Evolutionary conservation across 2,329 filamentous ascomycete genomes (phyloP).

Genomic region (Graphiopsis chlorocephala): DNA sequence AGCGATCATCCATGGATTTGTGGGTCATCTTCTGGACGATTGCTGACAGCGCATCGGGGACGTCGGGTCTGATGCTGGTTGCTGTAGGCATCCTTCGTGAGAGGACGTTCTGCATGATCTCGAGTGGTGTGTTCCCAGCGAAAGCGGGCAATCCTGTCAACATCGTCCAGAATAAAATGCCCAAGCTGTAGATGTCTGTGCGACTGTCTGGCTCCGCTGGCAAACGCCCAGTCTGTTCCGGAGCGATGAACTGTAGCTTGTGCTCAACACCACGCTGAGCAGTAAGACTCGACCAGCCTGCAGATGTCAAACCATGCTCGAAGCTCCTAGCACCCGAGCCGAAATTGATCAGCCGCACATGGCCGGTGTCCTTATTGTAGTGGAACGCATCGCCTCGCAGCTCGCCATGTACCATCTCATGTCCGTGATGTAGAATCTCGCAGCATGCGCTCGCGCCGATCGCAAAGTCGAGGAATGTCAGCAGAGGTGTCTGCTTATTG

Average conservation of each 20-base stretch:
- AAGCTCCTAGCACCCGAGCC: constrained; percentile 85
- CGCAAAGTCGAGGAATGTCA: constrained; percentile 83
- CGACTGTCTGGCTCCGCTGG: constrained; percentile 86
- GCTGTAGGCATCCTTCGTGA: constrained; percentile 74
- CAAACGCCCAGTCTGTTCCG: constrained; percentile 91
- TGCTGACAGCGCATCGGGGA: constrained; percentile 76
- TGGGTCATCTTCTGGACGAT: constrained; percentile 92
- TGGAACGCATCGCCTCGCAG: constrained; percentile 89
- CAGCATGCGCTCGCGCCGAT: constrained; percentile 83
- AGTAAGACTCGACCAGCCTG: constrained; percentile 80
- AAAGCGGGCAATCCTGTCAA: constrained; percentile 78
- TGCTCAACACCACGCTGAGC: constrained; percentile 82
- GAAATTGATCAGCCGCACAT: constrained; percentile 78
- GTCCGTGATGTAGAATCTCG: constrained; percentile 85
- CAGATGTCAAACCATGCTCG: constrained; percentile 79
- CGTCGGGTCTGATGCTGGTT: constrained; percentile 72
- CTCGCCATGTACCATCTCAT: constrained; percentile 85
- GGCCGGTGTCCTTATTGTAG: constrained; percentile 67
- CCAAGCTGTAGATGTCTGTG: constrained; percentile 91
- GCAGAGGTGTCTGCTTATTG: constrained; percentile 42
- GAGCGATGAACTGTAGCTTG: constrained; percentile 87
- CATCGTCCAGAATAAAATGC: constrained; percentile 84
- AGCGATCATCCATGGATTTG: constrained; percentile 82
- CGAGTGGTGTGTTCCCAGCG: constrained; percentile 74
- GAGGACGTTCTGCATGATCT: constrained; percentile 88